These are phyloP conservation scores for Batrachochytrium dendrobatidis DNA, from an alignment of 371 early-diverging fungal species.

Conservation along the genomic window DNA sequence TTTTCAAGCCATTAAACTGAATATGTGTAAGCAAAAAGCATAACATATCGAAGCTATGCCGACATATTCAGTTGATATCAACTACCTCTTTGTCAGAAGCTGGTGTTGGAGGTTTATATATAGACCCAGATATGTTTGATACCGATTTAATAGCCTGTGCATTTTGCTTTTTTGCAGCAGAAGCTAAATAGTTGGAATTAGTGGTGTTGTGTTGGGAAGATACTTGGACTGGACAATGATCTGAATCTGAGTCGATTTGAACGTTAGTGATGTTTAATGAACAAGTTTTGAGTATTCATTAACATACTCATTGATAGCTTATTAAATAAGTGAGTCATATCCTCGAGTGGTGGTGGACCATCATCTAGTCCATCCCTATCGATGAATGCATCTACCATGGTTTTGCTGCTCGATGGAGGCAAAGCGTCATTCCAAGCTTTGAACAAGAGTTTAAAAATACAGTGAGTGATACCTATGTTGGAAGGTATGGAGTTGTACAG, in stretches of 20 bases:
- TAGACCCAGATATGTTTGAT: background rate
- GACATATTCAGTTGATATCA: background rate
- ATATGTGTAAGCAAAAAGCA: background rate
- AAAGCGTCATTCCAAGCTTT: too few relatives aligned
- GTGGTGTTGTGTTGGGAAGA: too few relatives aligned
- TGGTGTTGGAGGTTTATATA: background rate
- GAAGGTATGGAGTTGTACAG: too few relatives aligned
- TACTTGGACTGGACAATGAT: too few relatives aligned
- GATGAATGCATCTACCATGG: background rate
- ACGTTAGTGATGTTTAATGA: too few relatives aligned
- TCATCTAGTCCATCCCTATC: background rate
- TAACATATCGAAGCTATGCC: background rate
- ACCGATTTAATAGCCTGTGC: background rate
- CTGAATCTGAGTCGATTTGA: too few relatives aligned
- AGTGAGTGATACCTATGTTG: too few relatives aligned
- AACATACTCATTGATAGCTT: background rate
- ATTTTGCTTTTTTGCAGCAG: too few relatives aligned
- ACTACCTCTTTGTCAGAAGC: background rate
- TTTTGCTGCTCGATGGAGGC: background rate
- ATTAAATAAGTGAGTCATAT: background rate
- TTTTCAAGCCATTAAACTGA: background rate
- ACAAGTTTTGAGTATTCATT: too few relatives aligned
- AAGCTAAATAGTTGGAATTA: too few relatives aligned
- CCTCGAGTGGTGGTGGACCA: constrained; percentile 4
- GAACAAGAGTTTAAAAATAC: too few relatives aligned